Evolutionary conservation across 2,329 filamentous ascomycete species (phyloP), one percentile per base, ranked within the genome.

Genomic region (Corinectria fuckeliana): DNA sequence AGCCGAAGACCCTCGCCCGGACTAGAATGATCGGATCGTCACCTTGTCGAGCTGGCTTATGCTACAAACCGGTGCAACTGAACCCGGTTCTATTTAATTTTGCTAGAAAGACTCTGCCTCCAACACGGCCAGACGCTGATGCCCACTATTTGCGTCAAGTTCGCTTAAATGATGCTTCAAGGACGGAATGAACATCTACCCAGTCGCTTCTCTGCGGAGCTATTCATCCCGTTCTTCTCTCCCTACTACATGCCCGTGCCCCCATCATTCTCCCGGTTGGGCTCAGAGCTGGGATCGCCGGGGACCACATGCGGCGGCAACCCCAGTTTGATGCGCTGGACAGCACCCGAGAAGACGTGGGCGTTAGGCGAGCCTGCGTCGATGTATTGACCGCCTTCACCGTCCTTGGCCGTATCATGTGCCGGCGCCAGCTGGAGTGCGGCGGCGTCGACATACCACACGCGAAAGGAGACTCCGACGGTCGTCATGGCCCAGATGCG

Each of bases 401-500:
- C 28, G 11, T 41, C 32, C 4, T 47, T 39, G 3, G 32, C 26
- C 8, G 20, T 39, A 13, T 50, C 56, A 38, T 45, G 56, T 23
- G 50, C 26, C 3, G 45, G 51, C 23, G 13, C 20, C 16, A 45
- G 48, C 16, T 36, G 2, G n/a, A 23, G 20, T 11, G 10, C 14
- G 28, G 23, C 32, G 34, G 14, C 25, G 6, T 50, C 36, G 34
- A 56, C 20, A 20, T 53, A 57, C 53, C 49, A 61, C 23, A 57
- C 20, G 52, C 49, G 41, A 23, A 61, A 48, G 5, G 44, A 34
- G 13, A 57, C 38, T 1, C 53, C 49, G 14, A 57, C 28, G 2
- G 52, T 60, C 30, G 58, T 50, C 48, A 56, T 60, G 28, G 48
- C 51, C 44, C 42, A 56, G n/a, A 60, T 45, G 36, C 28, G 53